Percentiles rank a stretch among this genome's conserved stretches.
These are phyloP conservation scores for Blastobotrys illinoisensis DNA, from an alignment of 1,139 yeast species.

Conservation along the genomic window DNA sequence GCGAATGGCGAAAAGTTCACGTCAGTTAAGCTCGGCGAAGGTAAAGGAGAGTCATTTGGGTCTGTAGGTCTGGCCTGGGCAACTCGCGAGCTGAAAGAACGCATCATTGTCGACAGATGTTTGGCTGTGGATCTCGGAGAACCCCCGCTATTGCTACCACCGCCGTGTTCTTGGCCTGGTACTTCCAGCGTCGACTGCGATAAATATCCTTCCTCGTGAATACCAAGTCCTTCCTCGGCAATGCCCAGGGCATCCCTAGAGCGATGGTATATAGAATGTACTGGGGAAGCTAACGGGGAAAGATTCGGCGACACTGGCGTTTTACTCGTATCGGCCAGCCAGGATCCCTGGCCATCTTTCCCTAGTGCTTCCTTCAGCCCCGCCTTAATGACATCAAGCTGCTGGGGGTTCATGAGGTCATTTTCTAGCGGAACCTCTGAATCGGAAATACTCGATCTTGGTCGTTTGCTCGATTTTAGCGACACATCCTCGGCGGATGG, in stretches of 20 bases:
- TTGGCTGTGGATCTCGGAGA: conserved; percentile 7
- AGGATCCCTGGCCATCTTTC: conserved; percentile 21
- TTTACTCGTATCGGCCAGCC: conserved; percentile 14
- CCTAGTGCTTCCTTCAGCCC: conserved; percentile 27
- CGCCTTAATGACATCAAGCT: conserved; percentile 17
- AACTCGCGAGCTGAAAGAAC: conserved; percentile 10
- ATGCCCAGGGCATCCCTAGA: background rate
- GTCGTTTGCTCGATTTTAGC: background rate
- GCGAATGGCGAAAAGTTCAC: background rate
- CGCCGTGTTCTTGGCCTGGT: background rate
- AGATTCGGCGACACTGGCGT: background rate
- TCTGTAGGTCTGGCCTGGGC: conserved; percentile 1
- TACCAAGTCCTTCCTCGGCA: conserved; percentile 8
- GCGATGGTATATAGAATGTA: background rate
- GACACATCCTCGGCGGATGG: background rate
- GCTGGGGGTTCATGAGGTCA: conserved; percentile 12
- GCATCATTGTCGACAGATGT: conserved; percentile 11
- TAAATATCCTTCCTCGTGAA: background rate
- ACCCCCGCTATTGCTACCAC: background rate
- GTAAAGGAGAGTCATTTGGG: background rate
- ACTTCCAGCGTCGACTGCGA: background rate
- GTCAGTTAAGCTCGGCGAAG: background rate
- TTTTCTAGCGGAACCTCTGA: conserved; percentile 7
- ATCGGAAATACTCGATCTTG: conserved; percentile 2
- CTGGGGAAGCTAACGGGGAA: background rate